Percentiles rank a stretch among this genome's conserved stretches.
phyloP scores from a whole-genome alignment of 2,329 filamentous ascomycete species.

The Penicillium sp. region DNA sequence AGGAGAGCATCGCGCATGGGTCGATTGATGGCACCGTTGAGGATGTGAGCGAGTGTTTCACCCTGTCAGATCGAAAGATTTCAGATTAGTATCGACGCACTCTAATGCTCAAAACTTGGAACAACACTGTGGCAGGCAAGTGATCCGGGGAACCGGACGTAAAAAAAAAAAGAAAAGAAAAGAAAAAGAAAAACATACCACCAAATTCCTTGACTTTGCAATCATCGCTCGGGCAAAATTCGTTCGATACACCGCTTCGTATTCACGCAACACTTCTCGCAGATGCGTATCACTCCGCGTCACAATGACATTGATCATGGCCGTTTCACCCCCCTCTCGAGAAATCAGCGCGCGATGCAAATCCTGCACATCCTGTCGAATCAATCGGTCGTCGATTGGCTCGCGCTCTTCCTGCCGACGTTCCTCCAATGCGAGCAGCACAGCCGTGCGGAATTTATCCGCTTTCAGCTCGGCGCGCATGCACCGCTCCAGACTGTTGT shows the following conservation, averaged over 20 bases:
- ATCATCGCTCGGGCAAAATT: constrained; percentile 89
- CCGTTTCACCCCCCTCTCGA: constrained; percentile 71
- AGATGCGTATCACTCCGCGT: constrained; percentile 75
- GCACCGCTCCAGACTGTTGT: constrained; percentile 70
- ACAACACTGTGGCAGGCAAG: too few species aligned
- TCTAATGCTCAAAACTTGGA: too few species aligned
- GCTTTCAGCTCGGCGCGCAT: constrained; percentile 91
- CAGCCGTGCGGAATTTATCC: constrained; percentile 89
- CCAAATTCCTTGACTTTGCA: constrained; percentile 81
- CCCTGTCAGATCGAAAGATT: constrained; percentile 53
- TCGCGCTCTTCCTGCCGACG: constrained; percentile 76
- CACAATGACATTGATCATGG: constrained; percentile 81
- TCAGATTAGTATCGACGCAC: too few species aligned
- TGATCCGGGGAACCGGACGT: background rate
- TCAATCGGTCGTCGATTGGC: constrained; percentile 54
- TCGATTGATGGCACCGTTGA: constrained; percentile 94
- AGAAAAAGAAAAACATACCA: constrained; percentile 57
- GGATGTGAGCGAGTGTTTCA: constrained; percentile 86
- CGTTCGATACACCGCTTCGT: constrained; percentile 64
- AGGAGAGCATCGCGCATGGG: constrained; percentile 89
- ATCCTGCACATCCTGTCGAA: constrained; percentile 66
- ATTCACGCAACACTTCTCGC: constrained; percentile 68
- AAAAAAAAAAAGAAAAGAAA: background rate
- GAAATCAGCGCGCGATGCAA: constrained; percentile 66
- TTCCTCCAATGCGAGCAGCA: constrained; percentile 77